Conservation (phyloP, 768 basidiomycete species). For the Hysterangium stoloniferum region DNA sequence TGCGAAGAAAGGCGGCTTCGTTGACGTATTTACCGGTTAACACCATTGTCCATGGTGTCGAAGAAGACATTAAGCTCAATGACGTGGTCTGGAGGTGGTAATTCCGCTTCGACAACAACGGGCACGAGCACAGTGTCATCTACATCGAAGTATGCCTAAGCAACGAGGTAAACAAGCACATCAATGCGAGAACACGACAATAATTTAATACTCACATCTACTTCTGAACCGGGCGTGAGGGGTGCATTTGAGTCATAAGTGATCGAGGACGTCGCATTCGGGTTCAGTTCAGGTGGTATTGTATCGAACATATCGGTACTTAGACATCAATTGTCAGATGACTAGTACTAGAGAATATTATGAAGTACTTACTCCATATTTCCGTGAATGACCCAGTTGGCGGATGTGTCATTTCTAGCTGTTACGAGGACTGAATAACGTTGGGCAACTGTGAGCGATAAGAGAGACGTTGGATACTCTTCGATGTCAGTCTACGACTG, state of each 20-base stretch:
- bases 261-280: conserved; percentile 80
- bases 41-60: conserved; percentile 80
- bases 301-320: conserved; percentile 76
- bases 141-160: conserved; percentile 44
- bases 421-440: conserved; percentile 90
- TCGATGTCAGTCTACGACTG: conserved; percentile 60
- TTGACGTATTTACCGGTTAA: conserved; percentile 41
- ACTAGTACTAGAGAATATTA: neutral
- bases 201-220: conserved; percentile 25
- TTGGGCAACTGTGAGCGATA: conserved; percentile 80
- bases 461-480: conserved; percentile 60
- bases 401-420: conserved; percentile 75
- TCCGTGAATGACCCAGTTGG: conserved; percentile 86
- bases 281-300: conserved; percentile 61
- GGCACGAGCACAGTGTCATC: conserved; percentile 69
- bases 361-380: conserved; percentile 65
- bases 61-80: conserved; percentile 70
- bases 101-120: conserved; percentile 36
- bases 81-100: conserved; percentile 43
- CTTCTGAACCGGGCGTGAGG: conserved; percentile 43
- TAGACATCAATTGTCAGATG: neutral
- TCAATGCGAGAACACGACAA: neutral
- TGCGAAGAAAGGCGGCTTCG: neutral
- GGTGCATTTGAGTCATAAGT: conserved; percentile 55
- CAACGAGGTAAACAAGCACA: conserved; percentile 11